Percentiles rank a stretch among this genome's conserved stretches.
Conservation (phyloP, 768 basidiomycete genomes). For the Mycena epipterygia region DNA sequence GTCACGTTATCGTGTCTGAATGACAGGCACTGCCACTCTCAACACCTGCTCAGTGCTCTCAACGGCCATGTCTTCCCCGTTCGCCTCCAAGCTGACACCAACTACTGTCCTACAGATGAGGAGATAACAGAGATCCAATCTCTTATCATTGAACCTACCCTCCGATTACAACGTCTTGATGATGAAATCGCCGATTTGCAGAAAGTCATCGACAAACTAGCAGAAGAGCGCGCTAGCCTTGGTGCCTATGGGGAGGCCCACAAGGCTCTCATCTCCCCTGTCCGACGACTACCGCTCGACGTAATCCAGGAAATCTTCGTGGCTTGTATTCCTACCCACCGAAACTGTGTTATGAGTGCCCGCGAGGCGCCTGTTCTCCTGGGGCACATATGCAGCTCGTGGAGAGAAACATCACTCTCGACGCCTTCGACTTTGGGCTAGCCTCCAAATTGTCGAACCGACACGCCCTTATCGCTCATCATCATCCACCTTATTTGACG, state of each 20-base stretch:
- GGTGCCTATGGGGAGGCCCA: not conserved
- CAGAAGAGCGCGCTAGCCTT: not conserved
- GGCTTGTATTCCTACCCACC: constrained; percentile 24
- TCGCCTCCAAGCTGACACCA: constrained; percentile 16
- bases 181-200: constrained; percentile 9
- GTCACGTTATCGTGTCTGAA: too few species aligned
- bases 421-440: constrained; percentile 28
- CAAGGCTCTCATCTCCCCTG: constrained; percentile 7
- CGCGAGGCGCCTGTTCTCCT: constrained; percentile 27
- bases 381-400: constrained; percentile 27
- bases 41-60: too few species aligned
- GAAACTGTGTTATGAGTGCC: constrained; percentile 25
- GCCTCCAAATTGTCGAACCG: constrained; percentile 22
- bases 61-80: constrained; percentile 24
- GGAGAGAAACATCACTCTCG: constrained; percentile 20
- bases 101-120: constrained; percentile 12
- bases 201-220: not conserved
- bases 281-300: not conserved
- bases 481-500: not conserved
- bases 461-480: too few species aligned
- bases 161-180: not conserved
- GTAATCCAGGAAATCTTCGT: constrained; percentile 25
- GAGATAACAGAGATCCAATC: not conserved
- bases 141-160: constrained; percentile 7
- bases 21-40: too few species aligned